Percentiles rank a stretch among this genome's conserved stretches.
phyloP scores from a whole-genome alignment of 2,329 filamentous ascomycete species.

The Dactylellina cionopaga region DNA sequence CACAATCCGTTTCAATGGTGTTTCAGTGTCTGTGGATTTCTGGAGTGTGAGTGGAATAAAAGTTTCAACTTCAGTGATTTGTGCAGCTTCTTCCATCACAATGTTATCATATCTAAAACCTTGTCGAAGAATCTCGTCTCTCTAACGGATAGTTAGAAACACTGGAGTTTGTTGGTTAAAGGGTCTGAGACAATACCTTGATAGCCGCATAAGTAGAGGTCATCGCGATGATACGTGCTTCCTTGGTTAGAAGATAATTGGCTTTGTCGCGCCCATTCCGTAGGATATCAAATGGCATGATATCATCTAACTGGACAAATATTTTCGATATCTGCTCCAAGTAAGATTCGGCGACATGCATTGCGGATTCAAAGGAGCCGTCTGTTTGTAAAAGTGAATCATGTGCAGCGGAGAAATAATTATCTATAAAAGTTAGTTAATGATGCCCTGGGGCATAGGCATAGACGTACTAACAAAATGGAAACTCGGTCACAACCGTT shows the following conservation, averaged over 20 bases:
- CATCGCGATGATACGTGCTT: conserved; percentile 98
- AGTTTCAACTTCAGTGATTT: conserved; percentile 96
- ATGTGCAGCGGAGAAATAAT: conserved; percentile 86
- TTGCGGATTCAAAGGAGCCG: conserved; percentile 71
- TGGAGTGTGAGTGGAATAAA: conserved; percentile 96
- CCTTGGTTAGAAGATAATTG: conserved; percentile 93
- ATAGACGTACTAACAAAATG: conserved; percentile 21
- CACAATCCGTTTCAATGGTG: conserved; percentile 85
- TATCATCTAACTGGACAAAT: conserved; percentile 90
- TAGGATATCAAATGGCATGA: conserved; percentile 93
- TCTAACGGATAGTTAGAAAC: conserved; percentile 55
- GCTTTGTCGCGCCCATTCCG: conserved; percentile 89
- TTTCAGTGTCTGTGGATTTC: conserved; percentile 74
- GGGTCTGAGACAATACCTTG: conserved; percentile 62
- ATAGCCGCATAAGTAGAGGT: conserved; percentile 98
- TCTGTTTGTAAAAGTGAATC: conserved; percentile 81
- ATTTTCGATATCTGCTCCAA: conserved; percentile 88
- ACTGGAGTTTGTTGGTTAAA: not conserved
- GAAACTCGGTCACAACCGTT: conserved; percentile 14
- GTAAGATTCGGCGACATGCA: conserved; percentile 84
- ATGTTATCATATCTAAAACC: conserved; percentile 98
- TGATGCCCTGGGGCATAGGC: not conserved
- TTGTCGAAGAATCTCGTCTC: conserved; percentile 87
- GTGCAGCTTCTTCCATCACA: conserved; percentile 97
- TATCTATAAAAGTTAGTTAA: conserved; percentile 61